Conservation (phyloP, 768 basidiomycete species). For the Terana coerulea region DNA sequence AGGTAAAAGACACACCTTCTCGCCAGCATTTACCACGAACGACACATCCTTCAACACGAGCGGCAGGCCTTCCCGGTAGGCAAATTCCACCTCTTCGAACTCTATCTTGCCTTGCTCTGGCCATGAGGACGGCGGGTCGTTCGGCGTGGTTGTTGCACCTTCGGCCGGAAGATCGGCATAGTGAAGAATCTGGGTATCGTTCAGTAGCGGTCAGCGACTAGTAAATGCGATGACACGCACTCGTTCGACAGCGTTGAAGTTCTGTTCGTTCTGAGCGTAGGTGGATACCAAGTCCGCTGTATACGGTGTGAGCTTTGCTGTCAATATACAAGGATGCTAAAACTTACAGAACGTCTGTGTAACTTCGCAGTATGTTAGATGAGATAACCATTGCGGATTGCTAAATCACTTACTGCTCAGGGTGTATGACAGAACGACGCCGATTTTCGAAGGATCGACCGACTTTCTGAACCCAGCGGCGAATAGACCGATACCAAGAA, state of each 20-base stretch:
- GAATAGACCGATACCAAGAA: slow-evolving; percentile 69
- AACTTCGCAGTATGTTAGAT: slow-evolving; percentile 37
- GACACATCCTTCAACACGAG: slow-evolving; percentile 78
- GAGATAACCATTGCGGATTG: neutral
- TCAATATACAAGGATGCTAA: neutral
- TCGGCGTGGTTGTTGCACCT: slow-evolving; percentile 35
- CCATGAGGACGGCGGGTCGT: slow-evolving; percentile 65
- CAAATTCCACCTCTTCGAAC: slow-evolving; percentile 72
- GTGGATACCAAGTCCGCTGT: slow-evolving; percentile 51
- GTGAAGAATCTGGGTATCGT: slow-evolving; percentile 37
- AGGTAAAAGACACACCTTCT: slow-evolving; percentile 80
- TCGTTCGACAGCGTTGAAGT: slow-evolving; percentile 72
- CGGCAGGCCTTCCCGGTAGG: slow-evolving; percentile 86
- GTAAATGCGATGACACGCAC: slow-evolving; percentile 8
- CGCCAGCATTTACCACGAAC: slow-evolving; percentile 66
- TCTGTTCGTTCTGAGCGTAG: slow-evolving; percentile 61
- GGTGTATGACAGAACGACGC: slow-evolving; percentile 33
- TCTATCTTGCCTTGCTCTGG: slow-evolving; percentile 69
- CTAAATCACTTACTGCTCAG: slow-evolving; percentile 37
- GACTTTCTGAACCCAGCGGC: slow-evolving; percentile 55
- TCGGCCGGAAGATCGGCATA: slow-evolving; percentile 63
- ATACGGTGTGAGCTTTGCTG: neutral
- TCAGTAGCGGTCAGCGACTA: neutral
- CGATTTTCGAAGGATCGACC: slow-evolving; percentile 57
- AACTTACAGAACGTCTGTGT: slow-evolving; percentile 51